Evolutionary conservation across 2,329 filamentous ascomycete species (phyloP).

Genomic region (Pochonia chlamydosporia): DNA sequence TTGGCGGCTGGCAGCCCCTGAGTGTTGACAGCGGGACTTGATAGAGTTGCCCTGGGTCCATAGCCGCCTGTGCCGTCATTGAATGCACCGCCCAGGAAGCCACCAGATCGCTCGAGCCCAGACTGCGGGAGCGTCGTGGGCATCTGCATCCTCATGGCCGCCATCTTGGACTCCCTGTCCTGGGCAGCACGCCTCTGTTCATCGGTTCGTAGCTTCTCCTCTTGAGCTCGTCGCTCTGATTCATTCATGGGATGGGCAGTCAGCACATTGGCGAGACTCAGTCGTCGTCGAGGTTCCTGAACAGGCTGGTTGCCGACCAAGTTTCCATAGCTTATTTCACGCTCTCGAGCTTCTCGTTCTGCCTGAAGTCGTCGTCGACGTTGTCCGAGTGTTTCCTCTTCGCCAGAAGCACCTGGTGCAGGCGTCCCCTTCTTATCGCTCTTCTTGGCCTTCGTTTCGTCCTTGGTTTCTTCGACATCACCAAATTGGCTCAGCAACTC

Average conservation of each 20-base stretch:
- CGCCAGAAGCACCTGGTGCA: constrained; percentile 22
- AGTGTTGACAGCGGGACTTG: constrained; percentile 19
- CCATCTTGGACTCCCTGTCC: constrained; percentile 43
- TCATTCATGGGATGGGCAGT: constrained; percentile 36
- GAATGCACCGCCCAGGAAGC: constrained; percentile 46
- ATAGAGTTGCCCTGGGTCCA: constrained; percentile 18
- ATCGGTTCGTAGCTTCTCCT: constrained; percentile 34
- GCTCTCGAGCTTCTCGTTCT: constrained; percentile 57
- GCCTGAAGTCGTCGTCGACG: constrained; percentile 68
- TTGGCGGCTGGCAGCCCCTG: constrained; percentile 20
- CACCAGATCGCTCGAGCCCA: constrained; percentile 31
- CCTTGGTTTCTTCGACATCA: constrained; percentile 37
- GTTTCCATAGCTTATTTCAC: constrained; percentile 40
- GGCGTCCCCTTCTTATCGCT: constrained; percentile 26
- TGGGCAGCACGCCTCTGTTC: constrained; percentile 33
- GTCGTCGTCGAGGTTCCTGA: constrained; percentile 17
- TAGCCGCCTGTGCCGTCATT: constrained; percentile 45
- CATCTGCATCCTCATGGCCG: constrained; percentile 43
- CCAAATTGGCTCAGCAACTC: constrained; percentile 64
- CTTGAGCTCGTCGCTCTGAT: constrained; percentile 32
- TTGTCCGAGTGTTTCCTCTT: constrained; percentile 75
- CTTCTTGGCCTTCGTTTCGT: constrained; percentile 13
- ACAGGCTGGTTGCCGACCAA: constrained; percentile 17
- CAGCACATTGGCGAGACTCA: constrained; percentile 57
- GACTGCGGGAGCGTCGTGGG: constrained; percentile 32